Base-by-base conservation (phyloP, 306 rosid species). In the Cucurbita argyrosperma region DNA sequence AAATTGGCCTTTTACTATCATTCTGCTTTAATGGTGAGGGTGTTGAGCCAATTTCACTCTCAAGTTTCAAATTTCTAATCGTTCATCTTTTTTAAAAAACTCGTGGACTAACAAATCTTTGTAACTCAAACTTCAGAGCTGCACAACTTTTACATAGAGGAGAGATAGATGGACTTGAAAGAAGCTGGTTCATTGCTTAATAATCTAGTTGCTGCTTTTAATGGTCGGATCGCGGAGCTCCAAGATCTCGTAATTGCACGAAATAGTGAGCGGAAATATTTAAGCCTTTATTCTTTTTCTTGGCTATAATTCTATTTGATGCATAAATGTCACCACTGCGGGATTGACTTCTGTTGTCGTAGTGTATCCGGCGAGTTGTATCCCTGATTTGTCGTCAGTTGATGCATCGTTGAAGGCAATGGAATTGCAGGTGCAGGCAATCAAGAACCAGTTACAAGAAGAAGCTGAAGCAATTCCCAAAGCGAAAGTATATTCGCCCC, bases 171-270 rank as follows among this genome's bases (percentile, higher is more conserved):
- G 98, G 87, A 86, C 45, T 80, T 39, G 62, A 84, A 80, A 72
- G 80, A 73, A 81, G 87, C 88, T 7, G 92, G 94, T 4, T 79
- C 88, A 18, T 87, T 92, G 42, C 74, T 93, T 55, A 90, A 89
- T 55, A 83, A 87, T 0, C 70, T 90, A 78, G 79, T 93, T 45
- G 65, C 92, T 30, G 81, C 87, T 49, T 89, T 93, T 84, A 93
- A 89, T 11, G 61, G 77, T 78, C 94, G 97, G 65, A 85, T 90
- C 14, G 77, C 86, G 3, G 89, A 90, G 75, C 98, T 93, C 76
- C 98, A 90, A 66, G 94, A 93, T 75, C 88, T 93, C 60, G 96
- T 88, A 6, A 88, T 93, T 39, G 98, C 92, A 0, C 88, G 98
- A 76, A 93, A 90, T 86, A 90, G 96, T 90, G 39, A 78, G 87